Evolutionary conservation across 345 rosid genomes (phyloP), one percentile per base, ranked within the genome.

Genomic region (Eucalyptus sp.): DNA sequence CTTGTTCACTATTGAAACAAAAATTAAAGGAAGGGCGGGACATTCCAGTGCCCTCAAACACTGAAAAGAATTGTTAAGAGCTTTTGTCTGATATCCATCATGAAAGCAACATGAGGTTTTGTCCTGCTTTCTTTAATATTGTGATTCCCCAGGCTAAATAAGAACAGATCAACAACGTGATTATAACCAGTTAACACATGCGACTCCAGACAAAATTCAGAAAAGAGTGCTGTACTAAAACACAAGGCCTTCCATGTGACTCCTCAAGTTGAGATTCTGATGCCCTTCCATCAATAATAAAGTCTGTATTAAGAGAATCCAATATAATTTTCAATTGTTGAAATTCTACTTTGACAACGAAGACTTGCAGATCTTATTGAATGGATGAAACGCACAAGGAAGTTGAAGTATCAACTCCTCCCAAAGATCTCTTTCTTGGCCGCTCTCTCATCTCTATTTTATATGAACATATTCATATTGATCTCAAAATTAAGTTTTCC

Each of bases 331-430:
- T 60, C 31, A 2, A 27, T 27, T 60, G n/a, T 27, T 60, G 66
- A 60, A 60, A 60, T 27, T 60, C 33, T 60, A 27, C 29, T 60
- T 27, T 60, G 68, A 27, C 68, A 48, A 50, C 87, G 88, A 92
- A 81, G 90, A n/a, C 92, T 94, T 12, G 96, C 93, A 79, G 95
- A 93, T 87, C 90, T 96, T 29, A 91, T 92, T 29, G 95, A 92
- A 89, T 94, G 96, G 95, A 93, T 96, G 90, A 93, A 91, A 85
- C 88, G 18, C 50, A 91, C 95, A 96, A 97, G 94, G 93, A 96
- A 94, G 62, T 89, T 80, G 41, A 95, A 95, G 91, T 93, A 93
- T 43, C 95, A 95, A 48, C 88, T 94, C 86, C 0, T 93, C 90
- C 50, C 94, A 50, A 15, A 50, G 88, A 93, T 96, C 91, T 88